phyloP scores from a whole-genome alignment of 805 yeast genomes.

The Wickerhamomyces rabaulensis region DNA sequence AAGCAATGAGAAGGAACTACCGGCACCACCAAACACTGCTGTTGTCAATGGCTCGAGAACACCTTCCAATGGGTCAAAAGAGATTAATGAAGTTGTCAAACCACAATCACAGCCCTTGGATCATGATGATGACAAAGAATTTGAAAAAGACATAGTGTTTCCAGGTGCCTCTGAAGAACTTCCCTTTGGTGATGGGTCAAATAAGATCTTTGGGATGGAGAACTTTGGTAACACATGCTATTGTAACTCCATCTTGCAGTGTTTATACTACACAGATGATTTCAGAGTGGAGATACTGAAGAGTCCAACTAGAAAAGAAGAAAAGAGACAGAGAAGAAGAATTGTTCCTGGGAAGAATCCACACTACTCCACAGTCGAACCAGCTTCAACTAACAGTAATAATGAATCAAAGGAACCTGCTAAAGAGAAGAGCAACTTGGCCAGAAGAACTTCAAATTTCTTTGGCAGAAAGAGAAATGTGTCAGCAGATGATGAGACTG shows the following conservation, averaged over 20 bases:
- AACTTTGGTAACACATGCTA: slow-evolving; percentile 92
- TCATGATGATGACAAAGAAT: neutral
- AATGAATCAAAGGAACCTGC: slow-evolving; percentile 10
- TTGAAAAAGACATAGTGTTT: neutral
- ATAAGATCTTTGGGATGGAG: slow-evolving; percentile 74
- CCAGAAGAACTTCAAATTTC: slow-evolving; percentile 25
- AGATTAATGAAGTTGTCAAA: neutral
- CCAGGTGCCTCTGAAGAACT: slow-evolving; percentile 10
- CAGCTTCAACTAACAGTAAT: neutral
- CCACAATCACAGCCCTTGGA: neutral
- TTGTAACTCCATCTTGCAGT: slow-evolving; percentile 88
- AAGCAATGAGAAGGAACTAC: slow-evolving; percentile 8
- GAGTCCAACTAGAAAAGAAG: slow-evolving; percentile 36
- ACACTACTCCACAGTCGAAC: slow-evolving; percentile 27
- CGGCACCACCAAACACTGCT: neutral
- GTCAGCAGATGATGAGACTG: slow-evolving; percentile 11
- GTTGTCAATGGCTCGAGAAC: neutral
- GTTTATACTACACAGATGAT: slow-evolving; percentile 67
- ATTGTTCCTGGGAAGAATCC: slow-evolving; percentile 36
- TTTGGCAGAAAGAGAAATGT: slow-evolving; percentile 20
- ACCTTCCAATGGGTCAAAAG: neutral
- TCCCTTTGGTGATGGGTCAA: slow-evolving; percentile 64
- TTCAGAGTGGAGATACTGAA: slow-evolving; percentile 56
- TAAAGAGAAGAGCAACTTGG: slow-evolving; percentile 10
- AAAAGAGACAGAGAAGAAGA: slow-evolving; percentile 32